Percentiles rank a stretch among this genome's conserved stretches.
Evolutionary conservation across 305 asterid genomes (phyloP).

Genomic region (Andrographis paniculata): DNA sequence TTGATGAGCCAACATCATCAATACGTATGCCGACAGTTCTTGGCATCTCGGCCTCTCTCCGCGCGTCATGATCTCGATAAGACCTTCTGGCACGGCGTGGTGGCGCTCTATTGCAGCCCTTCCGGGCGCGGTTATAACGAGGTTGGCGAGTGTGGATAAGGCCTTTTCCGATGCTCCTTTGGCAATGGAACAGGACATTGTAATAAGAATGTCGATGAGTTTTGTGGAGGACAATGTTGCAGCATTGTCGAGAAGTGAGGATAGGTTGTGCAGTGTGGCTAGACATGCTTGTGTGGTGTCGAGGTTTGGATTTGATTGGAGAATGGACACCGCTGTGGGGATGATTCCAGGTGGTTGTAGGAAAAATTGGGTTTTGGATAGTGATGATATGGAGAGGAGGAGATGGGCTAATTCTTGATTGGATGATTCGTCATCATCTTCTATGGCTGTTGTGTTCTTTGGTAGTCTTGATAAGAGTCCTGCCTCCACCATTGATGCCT

Average conservation of each 20-base stretch:
- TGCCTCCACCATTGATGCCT: constrained; percentile 74
- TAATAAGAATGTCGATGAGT: constrained; percentile 26
- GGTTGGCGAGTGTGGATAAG: constrained; percentile 49
- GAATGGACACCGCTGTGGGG: constrained; percentile 37
- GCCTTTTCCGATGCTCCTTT: constrained; percentile 64
- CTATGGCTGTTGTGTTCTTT: constrained; percentile 20
- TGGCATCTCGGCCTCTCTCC: constrained; percentile 69
- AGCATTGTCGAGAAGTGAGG: constrained; percentile 48
- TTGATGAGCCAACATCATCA: constrained; percentile 87
- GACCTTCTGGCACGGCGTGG: constrained; percentile 39
- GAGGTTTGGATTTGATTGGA: constrained; percentile 33
- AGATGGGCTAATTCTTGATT: constrained; percentile 50
- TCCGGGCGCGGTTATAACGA: constrained; percentile 56
- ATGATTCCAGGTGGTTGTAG: constrained; percentile 37
- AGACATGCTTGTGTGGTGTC: constrained; percentile 41
- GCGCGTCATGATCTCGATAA: constrained; percentile 70
- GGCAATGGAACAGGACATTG: constrained; percentile 27
- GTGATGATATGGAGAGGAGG: constrained; percentile 49
- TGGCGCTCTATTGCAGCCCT: constrained; percentile 48
- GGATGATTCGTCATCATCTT: constrained; percentile 32
- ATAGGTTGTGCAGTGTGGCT: constrained; percentile 45
- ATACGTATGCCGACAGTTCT: constrained; percentile 55
- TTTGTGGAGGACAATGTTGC: constrained; percentile 29
- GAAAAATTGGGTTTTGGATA: constrained; percentile 44
- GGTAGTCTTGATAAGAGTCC: constrained; percentile 66